phyloP scores from a whole-genome alignment of 164 flowering plant species.

The Magnolia officinalis region DNA sequence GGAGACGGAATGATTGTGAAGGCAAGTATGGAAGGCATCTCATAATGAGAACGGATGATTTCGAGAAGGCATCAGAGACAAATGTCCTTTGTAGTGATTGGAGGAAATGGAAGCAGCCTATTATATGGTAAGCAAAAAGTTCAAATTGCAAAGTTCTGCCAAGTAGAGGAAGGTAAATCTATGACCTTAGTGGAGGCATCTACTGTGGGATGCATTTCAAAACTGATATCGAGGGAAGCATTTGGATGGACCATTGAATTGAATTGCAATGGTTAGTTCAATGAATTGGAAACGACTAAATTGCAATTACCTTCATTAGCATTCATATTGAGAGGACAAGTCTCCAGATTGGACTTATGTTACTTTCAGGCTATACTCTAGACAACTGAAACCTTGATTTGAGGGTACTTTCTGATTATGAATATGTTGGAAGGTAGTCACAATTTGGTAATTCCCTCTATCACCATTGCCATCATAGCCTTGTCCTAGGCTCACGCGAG shows the following conservation, averaged over 20 bases:
- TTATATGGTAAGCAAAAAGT: conserved; percentile 59
- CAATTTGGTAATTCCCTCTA: too few species aligned
- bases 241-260: not conserved
- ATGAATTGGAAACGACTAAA: not conserved
- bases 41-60: conserved; percentile 78
- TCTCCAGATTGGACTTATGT: too few species aligned
- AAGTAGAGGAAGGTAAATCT: not conserved
- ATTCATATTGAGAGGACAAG: too few species aligned
- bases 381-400: too few species aligned
- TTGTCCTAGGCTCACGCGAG: too few species aligned
- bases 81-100: conserved; percentile 91
- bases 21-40: conserved; percentile 54
- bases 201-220: not conserved
- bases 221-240: not conserved
- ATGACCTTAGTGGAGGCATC: not conserved
- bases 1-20: conserved; percentile 72
- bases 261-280: not conserved
- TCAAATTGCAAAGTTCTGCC: not conserved
- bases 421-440: too few species aligned
- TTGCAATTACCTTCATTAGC: too few species aligned
- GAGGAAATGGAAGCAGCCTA: conserved; percentile 82
- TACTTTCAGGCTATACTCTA: too few species aligned
- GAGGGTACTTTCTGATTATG: too few species aligned
- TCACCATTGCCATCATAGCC: too few species aligned
- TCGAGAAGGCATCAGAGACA: conserved; percentile 70